Evolutionary conservation across 164 flowering plant species (phyloP), one percentile per base, ranked within the genome.

Genomic region (Stephania cephalantha): DNA sequence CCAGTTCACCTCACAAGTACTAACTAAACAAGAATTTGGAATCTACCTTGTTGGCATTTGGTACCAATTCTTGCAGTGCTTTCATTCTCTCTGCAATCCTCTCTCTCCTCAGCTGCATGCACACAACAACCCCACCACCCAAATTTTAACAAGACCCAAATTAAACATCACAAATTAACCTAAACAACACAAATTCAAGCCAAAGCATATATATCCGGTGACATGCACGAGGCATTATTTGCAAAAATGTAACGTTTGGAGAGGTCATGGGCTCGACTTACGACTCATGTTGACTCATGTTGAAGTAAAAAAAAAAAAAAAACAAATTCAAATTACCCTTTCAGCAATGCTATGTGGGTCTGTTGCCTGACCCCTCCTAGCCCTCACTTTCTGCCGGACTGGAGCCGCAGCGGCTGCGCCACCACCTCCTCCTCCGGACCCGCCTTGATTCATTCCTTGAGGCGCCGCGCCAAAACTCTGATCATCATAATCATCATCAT

Each of bases 311-410:
- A 42, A 76, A 69, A 44, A 3, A 29, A 67, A 11, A 1, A 35
- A n/a, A n/a, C n/a, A 13, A 6, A 31, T 7, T 9, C 50, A 72
- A 71, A 82, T 73, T 78, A 95, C 99, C 75, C 99, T 84, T 88
- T 95, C 99, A 69, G 99, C 99, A 15, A 95, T 95, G 82, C 99
- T 95, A 81, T 95, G 99, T 2, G 99, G 99, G 69, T 93, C 99
- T 20, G 99, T 95, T 1, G 99, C 99, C 76, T 95, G 99, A 9
- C 99, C 99, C 84, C 99, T 85, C 74, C 97, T 78, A 6, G 99
- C 99, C 79, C 99, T 87, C 3, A 93, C 97, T 71, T 91, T 84
- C 79, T 87, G 99, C 70, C 83, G 81, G 10, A 73, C 74, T 18
- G 89, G 81, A 69, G 86, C 91, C 22, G 82, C 88, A 2, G 84